These are phyloP conservation scores for Hippophae rhamnoides DNA, from an alignment of 306 rosid species.

Conservation along the genomic window DNA sequence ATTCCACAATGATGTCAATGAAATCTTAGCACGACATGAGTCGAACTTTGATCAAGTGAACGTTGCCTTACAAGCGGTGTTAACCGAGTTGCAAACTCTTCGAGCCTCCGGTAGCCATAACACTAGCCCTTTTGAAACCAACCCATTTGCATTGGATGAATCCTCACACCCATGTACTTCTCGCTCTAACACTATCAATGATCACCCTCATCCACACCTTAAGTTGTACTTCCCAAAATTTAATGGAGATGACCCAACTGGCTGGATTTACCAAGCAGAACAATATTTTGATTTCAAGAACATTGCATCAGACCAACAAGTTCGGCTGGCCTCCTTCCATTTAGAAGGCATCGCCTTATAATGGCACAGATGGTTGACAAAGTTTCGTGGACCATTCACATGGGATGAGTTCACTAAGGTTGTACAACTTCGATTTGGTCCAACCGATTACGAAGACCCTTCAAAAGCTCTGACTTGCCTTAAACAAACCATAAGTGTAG, in stretches of 20 bases:
- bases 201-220: not conserved
- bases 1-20: conserved; percentile 2
- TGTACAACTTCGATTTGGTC: not conserved
- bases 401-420: conserved; percentile 1
- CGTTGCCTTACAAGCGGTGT: not conserved
- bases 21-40: not conserved
- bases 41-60: not conserved
- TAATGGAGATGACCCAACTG: not conserved
- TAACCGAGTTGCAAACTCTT: not conserved
- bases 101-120: not conserved
- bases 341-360: conserved; percentile 5
- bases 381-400: not conserved
- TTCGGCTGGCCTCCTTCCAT: conserved; percentile 2
- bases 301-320: not conserved
- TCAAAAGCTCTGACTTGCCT: not conserved
- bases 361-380: not conserved
- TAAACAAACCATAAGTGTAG: not conserved
- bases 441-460: not conserved
- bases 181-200: not conserved
- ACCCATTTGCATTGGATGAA: not conserved
- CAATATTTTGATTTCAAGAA: not conserved
- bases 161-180: not conserved
- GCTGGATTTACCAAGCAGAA: not conserved
- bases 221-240: conserved; percentile 5
- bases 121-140: not conserved